Conservation (phyloP, 192 early-diverging fungal species). For the Spinellus fusiger region DNA sequence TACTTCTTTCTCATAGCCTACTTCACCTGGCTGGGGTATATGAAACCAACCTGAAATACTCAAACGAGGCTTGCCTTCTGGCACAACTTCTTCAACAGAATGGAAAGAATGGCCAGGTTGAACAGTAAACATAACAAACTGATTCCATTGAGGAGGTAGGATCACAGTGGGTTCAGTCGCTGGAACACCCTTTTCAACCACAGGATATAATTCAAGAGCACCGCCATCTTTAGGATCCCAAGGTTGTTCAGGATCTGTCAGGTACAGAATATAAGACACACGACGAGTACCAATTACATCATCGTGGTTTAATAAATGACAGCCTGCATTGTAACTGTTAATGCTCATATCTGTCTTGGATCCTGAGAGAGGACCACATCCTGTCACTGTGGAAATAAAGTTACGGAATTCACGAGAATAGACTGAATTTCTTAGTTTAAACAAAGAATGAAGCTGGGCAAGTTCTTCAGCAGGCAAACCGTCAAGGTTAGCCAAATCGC, state of each 20-base stretch:
- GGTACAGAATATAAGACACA: slow-evolving; percentile 74
- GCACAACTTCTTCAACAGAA: slow-evolving; percentile 70
- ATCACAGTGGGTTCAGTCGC: slow-evolving; percentile 51
- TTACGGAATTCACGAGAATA: slow-evolving; percentile 70
- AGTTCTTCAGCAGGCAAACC: slow-evolving; percentile 58
- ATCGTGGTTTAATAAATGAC: slow-evolving; percentile 76
- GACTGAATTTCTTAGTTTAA: slow-evolving; percentile 61
- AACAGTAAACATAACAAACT: slow-evolving; percentile 74
- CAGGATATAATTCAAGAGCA: slow-evolving; percentile 72
- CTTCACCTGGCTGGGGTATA: slow-evolving; percentile 63
- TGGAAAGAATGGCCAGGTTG: slow-evolving; percentile 76
- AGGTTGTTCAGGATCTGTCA: slow-evolving; percentile 54
- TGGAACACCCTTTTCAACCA: slow-evolving; percentile 50
- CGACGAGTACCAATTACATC: slow-evolving; percentile 74
- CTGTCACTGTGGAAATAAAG: slow-evolving; percentile 59
- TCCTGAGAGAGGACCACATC: slow-evolving; percentile 63
- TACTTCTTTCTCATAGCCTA: slow-evolving; percentile 48
- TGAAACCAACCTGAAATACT: slow-evolving; percentile 80
- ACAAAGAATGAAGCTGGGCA: slow-evolving; percentile 45
- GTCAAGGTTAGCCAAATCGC: slow-evolving; percentile 79
- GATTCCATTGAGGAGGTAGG: slow-evolving; percentile 66
- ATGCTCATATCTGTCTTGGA: slow-evolving; percentile 67
- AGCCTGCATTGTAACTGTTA: slow-evolving; percentile 64
- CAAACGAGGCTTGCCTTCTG: slow-evolving; percentile 44
- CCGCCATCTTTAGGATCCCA: slow-evolving; percentile 66